These are phyloP conservation scores for Saksenaea vasiformis DNA, from an alignment of 371 early-diverging fungal species.

Conservation along the genomic window DNA sequence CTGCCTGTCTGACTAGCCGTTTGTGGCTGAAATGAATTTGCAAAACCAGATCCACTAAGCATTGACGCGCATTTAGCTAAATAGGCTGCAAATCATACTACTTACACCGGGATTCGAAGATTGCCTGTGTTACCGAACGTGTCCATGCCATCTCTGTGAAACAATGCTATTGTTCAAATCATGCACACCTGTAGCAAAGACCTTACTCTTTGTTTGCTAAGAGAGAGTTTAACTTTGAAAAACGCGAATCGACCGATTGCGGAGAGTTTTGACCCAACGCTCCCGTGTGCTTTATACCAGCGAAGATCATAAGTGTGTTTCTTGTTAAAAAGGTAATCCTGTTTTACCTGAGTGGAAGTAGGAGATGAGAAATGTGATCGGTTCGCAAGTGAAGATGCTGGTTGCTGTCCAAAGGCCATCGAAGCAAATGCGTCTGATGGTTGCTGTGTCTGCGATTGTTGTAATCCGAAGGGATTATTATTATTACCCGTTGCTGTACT, in stretches of 20 bases:
- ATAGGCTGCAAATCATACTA: neutral
- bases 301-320: neutral
- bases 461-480: constrained; percentile 8
- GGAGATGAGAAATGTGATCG: neutral
- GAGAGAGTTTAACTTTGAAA: constrained; percentile 6
- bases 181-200: neutral
- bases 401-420: neutral
- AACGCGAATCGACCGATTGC: constrained; percentile 1
- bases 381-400: neutral
- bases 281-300: neutral
- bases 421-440: neutral
- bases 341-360: neutral
- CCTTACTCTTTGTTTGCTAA: constrained; percentile 6
- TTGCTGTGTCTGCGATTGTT: neutral
- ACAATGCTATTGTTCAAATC: neutral
- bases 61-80: neutral
- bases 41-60: constrained; percentile 40
- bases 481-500: neutral
- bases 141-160: constrained; percentile 8
- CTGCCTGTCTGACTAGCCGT: neutral
- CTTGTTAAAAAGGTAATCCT: neutral
- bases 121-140: constrained; percentile 12
- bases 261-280: neutral
- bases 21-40: constrained; percentile 28
- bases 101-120: constrained; percentile 7